These are phyloP conservation scores for Jatropha podagrica DNA, from an alignment of 441 rosid species.

Conservation along the genomic window DNA sequence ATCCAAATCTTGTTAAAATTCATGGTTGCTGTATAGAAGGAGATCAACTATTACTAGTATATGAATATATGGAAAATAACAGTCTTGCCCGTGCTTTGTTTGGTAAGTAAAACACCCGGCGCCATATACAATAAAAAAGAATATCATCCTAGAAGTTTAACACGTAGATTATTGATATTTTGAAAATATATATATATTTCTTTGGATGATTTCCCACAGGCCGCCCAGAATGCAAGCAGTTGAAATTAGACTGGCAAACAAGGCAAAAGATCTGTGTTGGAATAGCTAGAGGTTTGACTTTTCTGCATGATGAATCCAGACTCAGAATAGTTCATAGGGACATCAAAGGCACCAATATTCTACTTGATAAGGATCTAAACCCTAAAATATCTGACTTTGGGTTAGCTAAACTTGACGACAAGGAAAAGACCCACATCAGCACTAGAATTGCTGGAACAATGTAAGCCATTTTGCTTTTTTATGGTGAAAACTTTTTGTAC, in stretches of 20 bases:
- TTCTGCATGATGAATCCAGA: conserved; percentile 67
- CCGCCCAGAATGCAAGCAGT: conserved; percentile 32
- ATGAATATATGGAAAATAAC: conserved; percentile 56
- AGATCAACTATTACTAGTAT: conserved; percentile 43
- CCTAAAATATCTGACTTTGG: conserved; percentile 81
- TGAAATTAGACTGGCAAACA: conserved; percentile 62
- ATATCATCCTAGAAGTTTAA: not conserved
- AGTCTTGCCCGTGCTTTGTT: conserved; percentile 44
- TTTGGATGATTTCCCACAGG: conserved; percentile 24
- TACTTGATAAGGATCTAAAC: conserved; percentile 59
- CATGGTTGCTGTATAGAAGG: conserved; percentile 53
- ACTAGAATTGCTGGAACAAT: conserved; percentile 78
- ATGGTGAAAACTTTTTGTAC: not conserved
- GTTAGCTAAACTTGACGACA: conserved; percentile 66
- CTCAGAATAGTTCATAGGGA: conserved; percentile 74
- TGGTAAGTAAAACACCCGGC: conserved; percentile 24
- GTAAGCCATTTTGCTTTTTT: conserved; percentile 32
- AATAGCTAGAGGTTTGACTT: conserved; percentile 62
- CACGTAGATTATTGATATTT: not conserved
- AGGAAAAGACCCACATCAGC: conserved; percentile 74
- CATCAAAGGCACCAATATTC: conserved; percentile 69
- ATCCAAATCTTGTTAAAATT: conserved; percentile 50
- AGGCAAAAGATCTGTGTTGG: conserved; percentile 56
- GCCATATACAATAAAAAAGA: not conserved
- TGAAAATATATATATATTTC: conserved; percentile 18